Evolutionary conservation across 176 grass and related monocot genomes (phyloP).

Genomic region (Bromus sterilis): DNA sequence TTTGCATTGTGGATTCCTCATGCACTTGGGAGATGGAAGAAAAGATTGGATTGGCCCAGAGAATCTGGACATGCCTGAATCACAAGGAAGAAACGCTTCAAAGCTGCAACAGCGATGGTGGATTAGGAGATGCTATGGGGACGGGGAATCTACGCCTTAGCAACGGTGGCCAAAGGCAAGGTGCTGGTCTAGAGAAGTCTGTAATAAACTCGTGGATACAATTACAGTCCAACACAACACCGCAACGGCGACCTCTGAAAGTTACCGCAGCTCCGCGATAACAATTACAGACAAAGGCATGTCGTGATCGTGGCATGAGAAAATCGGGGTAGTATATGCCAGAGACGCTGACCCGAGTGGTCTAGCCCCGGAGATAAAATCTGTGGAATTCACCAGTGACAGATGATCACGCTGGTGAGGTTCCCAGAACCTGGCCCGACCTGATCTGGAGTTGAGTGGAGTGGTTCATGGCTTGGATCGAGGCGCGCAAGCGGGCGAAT

Average conservation of each 20-base stretch:
- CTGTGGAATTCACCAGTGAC: background rate
- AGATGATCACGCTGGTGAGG: background rate
- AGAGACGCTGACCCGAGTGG: background rate
- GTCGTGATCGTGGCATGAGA: background rate
- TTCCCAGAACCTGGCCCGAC: conserved; percentile 28
- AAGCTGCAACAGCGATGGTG: background rate
- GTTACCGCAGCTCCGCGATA: background rate
- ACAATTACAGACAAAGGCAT: background rate
- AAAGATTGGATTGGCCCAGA: background rate
- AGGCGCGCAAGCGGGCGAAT: background rate
- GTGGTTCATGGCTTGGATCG: background rate
- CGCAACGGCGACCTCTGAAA: conserved; percentile 6
- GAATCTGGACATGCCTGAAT: background rate
- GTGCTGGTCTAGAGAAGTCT: background rate
- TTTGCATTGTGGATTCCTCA: background rate
- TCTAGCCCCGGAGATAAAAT: background rate
- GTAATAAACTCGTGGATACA: background rate
- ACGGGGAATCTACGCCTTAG: background rate
- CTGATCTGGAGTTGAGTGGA: background rate
- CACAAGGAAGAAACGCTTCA: background rate
- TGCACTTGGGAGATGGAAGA: background rate
- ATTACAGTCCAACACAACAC: background rate
- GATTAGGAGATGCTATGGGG: background rate
- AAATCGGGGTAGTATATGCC: background rate
- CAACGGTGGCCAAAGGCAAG: background rate